Evolutionary conservation across 164 flowering plant genomes (phyloP).

Genomic region (grape (Vitis vinifera)): DNA sequence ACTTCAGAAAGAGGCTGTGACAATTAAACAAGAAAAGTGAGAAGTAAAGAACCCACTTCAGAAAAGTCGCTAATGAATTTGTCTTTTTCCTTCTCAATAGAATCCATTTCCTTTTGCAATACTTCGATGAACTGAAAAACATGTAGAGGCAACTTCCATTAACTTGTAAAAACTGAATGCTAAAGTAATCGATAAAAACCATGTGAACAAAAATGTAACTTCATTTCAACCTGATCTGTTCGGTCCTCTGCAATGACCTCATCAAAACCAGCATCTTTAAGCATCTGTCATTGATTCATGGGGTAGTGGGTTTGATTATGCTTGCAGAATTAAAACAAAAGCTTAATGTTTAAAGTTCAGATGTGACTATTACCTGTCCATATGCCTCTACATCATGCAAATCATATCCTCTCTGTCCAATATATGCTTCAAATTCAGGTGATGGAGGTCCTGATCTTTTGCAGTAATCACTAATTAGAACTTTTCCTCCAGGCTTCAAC

Average conservation of each 20-base stretch:
- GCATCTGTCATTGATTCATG: slow-evolving; percentile 64
- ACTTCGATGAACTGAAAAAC: slow-evolving; percentile 54
- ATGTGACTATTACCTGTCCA: slow-evolving; percentile 63
- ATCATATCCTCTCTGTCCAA: slow-evolving; percentile 93
- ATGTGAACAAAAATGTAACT: not conserved
- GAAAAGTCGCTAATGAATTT: slow-evolving; percentile 60
- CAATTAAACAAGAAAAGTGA: too few relatives aligned
- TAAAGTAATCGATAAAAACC: too few relatives aligned
- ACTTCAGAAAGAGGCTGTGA: too few relatives aligned
- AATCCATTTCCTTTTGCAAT: slow-evolving; percentile 54
- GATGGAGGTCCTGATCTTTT: slow-evolving; percentile 70
- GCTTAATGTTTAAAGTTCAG: too few relatives aligned
- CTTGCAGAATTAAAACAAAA: too few relatives aligned
- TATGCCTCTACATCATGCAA: slow-evolving; percentile 84
- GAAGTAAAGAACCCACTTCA: slow-evolving; percentile 32
- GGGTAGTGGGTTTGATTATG: not conserved
- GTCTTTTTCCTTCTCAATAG: slow-evolving; percentile 54
- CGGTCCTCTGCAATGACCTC: slow-evolving; percentile 89
- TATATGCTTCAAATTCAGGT: slow-evolving; percentile 65
- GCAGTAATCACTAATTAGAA: slow-evolving; percentile 96
- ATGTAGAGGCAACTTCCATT: not conserved
- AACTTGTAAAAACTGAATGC: not conserved
- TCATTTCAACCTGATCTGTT: slow-evolving; percentile 71
- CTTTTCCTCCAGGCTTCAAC: slow-evolving; percentile 95
- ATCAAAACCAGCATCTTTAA: slow-evolving; percentile 86